Conservation (phyloP, 768 basidiomycete species). For the Rhodocollybia butyracea region DNA sequence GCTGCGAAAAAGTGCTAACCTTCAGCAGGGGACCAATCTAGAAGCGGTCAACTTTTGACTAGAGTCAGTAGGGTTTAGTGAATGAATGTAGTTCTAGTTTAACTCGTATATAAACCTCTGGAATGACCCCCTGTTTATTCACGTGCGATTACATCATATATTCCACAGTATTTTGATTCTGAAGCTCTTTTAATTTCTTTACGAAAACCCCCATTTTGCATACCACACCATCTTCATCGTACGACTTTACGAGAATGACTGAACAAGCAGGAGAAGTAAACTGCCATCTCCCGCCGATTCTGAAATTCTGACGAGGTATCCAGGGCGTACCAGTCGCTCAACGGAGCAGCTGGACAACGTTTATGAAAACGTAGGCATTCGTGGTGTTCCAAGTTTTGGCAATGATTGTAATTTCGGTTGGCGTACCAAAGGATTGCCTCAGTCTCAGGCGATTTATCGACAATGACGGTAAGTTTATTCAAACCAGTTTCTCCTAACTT, state of each 20-base stretch:
- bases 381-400: not conserved
- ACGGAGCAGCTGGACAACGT: slow-evolving; percentile 84
- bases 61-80: not conserved
- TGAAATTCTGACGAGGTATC: slow-evolving; percentile 32
- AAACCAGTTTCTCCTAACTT: not conserved
- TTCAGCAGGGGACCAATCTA: slow-evolving; percentile 70
- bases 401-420: slow-evolving; percentile 4
- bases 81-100: no score
- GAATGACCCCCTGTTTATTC: no score
- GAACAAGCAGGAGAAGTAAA: slow-evolving; percentile 41
- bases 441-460: slow-evolving; percentile 85
- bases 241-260: slow-evolving; percentile 21
- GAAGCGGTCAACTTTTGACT: slow-evolving; percentile 77
- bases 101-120: no score
- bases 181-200: not conserved
- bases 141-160: no score
- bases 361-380: slow-evolving; percentile 79
- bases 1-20: not conserved
- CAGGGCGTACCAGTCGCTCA: slow-evolving; percentile 80
- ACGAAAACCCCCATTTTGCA: slow-evolving; percentile 2
- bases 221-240: not conserved
- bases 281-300: slow-evolving; percentile 20
- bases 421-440: slow-evolving; percentile 61
- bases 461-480: slow-evolving; percentile 53
- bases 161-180: no score